These are phyloP conservation scores for Pyricularia pennisetigena DNA, from an alignment of 2,329 filamentous ascomycete species.

Conservation along the genomic window DNA sequence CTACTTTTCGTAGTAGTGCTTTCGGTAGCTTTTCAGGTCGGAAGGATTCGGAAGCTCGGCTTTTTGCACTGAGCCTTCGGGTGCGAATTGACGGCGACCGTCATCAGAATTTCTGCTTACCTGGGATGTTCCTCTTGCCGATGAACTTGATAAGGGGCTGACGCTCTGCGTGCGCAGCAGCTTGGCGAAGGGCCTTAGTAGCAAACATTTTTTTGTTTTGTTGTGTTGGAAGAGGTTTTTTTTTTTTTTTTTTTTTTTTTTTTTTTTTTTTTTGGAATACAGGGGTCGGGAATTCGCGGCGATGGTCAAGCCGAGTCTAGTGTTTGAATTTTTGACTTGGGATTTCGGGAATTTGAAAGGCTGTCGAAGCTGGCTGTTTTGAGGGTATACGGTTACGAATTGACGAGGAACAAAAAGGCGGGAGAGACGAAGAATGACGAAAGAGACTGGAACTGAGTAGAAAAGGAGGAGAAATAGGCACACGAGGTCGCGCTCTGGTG, in stretches of 20 bases:
- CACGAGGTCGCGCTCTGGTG: not conserved
- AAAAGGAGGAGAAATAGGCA: not conserved
- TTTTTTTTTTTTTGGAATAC: not conserved
- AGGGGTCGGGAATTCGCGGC: not conserved
- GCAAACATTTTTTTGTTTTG: constrained; percentile 44
- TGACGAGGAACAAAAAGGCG: not conserved
- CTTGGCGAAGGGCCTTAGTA: constrained; percentile 47
- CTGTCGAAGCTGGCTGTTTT: not conserved
- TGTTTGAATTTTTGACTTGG: not conserved
- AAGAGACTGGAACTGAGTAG: not conserved
- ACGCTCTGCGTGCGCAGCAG: constrained; percentile 48
- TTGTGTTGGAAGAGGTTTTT: not conserved
- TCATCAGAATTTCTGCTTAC: constrained; percentile 26
- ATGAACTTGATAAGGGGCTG: constrained; percentile 53
- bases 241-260: not conserved
- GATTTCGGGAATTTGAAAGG: not conserved
- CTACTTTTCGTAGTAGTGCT: not conserved
- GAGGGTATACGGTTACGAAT: not conserved
- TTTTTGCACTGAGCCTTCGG: not conserved
- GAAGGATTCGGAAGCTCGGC: not conserved
- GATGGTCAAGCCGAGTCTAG: not conserved
- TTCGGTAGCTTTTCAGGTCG: not conserved
- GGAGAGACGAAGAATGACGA: not conserved
- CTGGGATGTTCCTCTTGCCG: constrained; percentile 47
- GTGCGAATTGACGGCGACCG: not conserved